Conservation (phyloP, 2,329 filamentous ascomycete genomes). For the Trichoderma sp. region DNA sequence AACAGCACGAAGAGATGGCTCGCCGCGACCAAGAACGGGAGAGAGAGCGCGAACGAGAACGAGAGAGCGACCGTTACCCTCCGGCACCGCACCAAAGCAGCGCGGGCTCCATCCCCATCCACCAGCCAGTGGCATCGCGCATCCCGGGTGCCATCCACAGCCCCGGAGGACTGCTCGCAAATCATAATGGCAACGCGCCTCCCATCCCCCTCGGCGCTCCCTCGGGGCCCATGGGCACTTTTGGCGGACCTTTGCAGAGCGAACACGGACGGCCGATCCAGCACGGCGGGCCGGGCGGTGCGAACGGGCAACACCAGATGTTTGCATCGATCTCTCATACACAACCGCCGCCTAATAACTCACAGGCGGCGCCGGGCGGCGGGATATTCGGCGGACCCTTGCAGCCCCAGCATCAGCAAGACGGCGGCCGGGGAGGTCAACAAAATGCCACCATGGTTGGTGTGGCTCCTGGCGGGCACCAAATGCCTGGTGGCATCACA, state of each 20-base stretch:
- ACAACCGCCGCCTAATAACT: constrained; percentile 47
- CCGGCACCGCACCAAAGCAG: constrained; percentile 77
- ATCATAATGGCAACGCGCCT: constrained; percentile 60
- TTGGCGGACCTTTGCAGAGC: constrained; percentile 53
- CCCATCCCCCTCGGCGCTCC: constrained; percentile 52
- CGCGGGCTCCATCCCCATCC: constrained; percentile 82
- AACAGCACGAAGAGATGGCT: constrained; percentile 48
- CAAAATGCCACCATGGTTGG: constrained; percentile 52
- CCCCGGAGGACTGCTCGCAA: constrained; percentile 80
- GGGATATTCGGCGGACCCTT: constrained; percentile 68
- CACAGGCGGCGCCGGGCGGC: constrained; percentile 57
- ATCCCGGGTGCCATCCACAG: constrained; percentile 81
- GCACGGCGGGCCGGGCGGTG: constrained; percentile 48
- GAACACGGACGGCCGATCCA: constrained; percentile 51
- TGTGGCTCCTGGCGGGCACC: constrained; percentile 39
- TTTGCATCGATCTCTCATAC: constrained; percentile 54
- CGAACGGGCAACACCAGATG: constrained; percentile 51
- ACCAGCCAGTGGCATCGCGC: constrained; percentile 87
- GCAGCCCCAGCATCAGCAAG: constrained; percentile 53
- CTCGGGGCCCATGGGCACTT: constrained; percentile 48
- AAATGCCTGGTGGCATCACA: constrained; percentile 39
- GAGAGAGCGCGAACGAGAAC: constrained; percentile 49
- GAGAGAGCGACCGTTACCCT: constrained; percentile 66
- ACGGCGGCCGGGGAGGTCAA: constrained; percentile 55
- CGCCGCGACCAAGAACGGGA: constrained; percentile 65